Evolutionary conservation across 495 filamentous ascomycete species (phyloP).

Genomic region (Trypethelium eluteriae): DNA sequence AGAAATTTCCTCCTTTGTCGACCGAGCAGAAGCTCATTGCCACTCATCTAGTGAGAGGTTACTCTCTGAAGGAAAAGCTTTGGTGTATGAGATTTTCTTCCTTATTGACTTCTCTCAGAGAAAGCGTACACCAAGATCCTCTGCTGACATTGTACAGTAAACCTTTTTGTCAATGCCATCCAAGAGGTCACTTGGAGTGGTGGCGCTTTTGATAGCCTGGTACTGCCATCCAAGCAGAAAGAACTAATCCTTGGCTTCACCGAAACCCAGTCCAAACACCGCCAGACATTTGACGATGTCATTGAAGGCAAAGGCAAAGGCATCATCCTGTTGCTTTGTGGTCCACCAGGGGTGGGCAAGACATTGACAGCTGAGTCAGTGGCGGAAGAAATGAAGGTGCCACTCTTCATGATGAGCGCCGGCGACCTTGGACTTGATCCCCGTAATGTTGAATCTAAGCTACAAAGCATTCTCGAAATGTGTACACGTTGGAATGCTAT

Average conservation of each 20-base stretch:
- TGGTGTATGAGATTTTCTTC: conserved; percentile 32
- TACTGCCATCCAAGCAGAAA: conserved; percentile 41
- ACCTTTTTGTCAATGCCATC: conserved; percentile 39
- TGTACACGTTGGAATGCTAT: conserved; percentile 40
- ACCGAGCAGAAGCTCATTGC: conserved; percentile 36
- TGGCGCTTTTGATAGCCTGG: conserved; percentile 41
- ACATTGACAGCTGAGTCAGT: conserved; percentile 38
- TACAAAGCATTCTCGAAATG: conserved; percentile 38
- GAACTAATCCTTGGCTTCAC: conserved; percentile 48
- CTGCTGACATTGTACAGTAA: conserved; percentile 16
- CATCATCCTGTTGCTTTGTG: conserved; percentile 37
- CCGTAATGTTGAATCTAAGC: conserved; percentile 31
- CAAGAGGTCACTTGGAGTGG: conserved; percentile 38
- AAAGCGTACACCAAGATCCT: neutral
- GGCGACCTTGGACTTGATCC: conserved; percentile 36
- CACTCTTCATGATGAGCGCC: conserved; percentile 37
- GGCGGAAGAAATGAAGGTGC: conserved; percentile 36
- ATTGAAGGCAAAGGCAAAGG: conserved; percentile 46
- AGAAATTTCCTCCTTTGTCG: conserved; percentile 25
- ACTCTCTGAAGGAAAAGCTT: conserved; percentile 40
- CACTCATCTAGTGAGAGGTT: conserved; percentile 37
- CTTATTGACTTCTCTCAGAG: conserved; percentile 16
- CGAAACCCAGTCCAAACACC: conserved; percentile 39
- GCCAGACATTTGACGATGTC: conserved; percentile 44
- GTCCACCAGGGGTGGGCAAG: conserved; percentile 38